Conservation (phyloP, 371 early-diverging fungal genomes). For the Apophysomyces sp. region DNA sequence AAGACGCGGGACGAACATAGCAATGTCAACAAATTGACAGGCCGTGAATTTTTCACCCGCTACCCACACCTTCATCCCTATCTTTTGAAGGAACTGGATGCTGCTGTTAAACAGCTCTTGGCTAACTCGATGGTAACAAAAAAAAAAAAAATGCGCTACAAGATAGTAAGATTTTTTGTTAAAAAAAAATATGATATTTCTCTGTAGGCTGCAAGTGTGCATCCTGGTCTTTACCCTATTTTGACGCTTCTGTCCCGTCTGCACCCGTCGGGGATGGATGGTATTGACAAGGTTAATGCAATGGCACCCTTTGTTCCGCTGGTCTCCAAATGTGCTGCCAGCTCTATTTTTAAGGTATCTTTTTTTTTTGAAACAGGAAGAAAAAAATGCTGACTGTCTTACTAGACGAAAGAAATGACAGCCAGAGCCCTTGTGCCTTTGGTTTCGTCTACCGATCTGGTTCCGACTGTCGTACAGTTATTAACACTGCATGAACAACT, state of each 20-base stretch:
- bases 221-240: constrained; percentile 79
- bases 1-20: constrained; percentile 70
- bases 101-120: constrained; percentile 64
- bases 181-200: no score
- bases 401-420: constrained; percentile 80
- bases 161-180: neutral
- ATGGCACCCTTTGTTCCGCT: constrained; percentile 70
- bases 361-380: neutral
- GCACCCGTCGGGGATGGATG: constrained; percentile 69
- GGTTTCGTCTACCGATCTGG: constrained; percentile 51
- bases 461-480: constrained; percentile 35
- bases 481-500: constrained; percentile 12
- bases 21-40: constrained; percentile 78
- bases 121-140: constrained; percentile 24
- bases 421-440: constrained; percentile 80
- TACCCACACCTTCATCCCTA: constrained; percentile 80
- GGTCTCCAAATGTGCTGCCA: constrained; percentile 72
- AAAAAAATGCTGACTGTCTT: neutral
- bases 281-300: constrained; percentile 36
- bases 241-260: constrained; percentile 74
- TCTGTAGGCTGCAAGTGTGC: constrained; percentile 49
- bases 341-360: constrained; percentile 68
- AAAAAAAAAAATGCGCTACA: no score
- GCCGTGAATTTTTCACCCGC: constrained; percentile 87
- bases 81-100: constrained; percentile 67